Evolutionary conservation across 2,329 filamentous ascomycete species (phyloP).

Genomic region (Monosporascus cannonballus): DNA sequence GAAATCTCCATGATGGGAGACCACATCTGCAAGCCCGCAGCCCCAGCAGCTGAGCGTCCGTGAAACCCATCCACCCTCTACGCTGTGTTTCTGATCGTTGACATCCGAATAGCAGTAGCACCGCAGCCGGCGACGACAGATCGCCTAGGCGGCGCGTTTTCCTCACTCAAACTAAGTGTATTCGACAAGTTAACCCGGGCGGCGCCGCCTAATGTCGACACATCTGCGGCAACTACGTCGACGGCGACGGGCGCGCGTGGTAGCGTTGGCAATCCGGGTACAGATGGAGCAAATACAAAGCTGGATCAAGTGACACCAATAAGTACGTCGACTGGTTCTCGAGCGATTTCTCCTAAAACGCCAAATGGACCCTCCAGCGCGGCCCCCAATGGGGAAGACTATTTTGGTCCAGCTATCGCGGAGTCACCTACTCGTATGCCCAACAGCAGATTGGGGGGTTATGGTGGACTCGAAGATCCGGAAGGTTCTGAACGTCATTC

Average conservation of each 20-base stretch:
- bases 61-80: conserved; percentile 3
- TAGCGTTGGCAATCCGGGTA: conserved; percentile 25
- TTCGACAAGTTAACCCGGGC: conserved; percentile 36
- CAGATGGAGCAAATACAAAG: conserved; percentile 49
- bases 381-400: conserved; percentile 38
- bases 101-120: conserved; percentile 5
- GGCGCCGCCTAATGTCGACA: conserved; percentile 49
- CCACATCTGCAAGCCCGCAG: conserved; percentile 58
- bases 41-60: conserved; percentile 40
- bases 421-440: conserved; percentile 34
- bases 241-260: background rate
- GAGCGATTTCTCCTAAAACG: conserved; percentile 57
- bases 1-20: conserved; percentile 84
- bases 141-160: conserved; percentile 30
- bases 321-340: conserved; percentile 54
- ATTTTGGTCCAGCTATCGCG: conserved; percentile 40
- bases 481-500: conserved; percentile 31
- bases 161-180: conserved; percentile 29
- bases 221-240: conserved; percentile 51
- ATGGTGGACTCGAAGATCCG: conserved; percentile 40
- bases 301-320: conserved; percentile 57
- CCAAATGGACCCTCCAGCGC: conserved; percentile 39
- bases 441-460: conserved; percentile 38
- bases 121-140: conserved; percentile 20
- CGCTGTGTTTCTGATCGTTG: conserved; percentile 11